A percentile compares a stretch with the other conserved stretches of the same genome.
Evolutionary conservation across 208 protist genomes (phyloP).

Genomic region (Crithidia thermophila): DNA sequence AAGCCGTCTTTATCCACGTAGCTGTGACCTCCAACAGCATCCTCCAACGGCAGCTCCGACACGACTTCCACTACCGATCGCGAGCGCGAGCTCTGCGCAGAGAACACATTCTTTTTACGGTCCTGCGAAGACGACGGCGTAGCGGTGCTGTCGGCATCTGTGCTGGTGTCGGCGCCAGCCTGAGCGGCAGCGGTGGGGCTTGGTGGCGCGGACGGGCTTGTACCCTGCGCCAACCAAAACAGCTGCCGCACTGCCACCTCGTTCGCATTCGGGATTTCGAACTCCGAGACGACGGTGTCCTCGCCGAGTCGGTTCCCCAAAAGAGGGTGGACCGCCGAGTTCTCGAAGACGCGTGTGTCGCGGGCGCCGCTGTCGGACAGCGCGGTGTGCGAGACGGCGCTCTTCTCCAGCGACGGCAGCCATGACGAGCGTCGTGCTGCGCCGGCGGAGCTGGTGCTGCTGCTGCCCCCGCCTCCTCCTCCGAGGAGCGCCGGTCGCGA

Average conservation of each 20-base stretch:
- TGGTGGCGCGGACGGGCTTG: not conserved
- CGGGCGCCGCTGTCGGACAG: no score
- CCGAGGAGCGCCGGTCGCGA: not conserved
- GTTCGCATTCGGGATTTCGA: conserved; percentile 30
- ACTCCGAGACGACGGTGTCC: not conserved
- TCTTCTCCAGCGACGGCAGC: not conserved
- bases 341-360: not conserved
- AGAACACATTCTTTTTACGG: no score
- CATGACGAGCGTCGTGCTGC: not conserved
- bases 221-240: conserved; percentile 10
- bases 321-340: not conserved
- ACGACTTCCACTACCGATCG: not conserved
- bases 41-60: not conserved
- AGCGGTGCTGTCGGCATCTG: no score
- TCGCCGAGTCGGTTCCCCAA: not conserved
- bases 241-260: conserved; percentile 25
- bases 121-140: no score
- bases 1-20: conserved; percentile 7
- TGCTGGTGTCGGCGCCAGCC: no score
- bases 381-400: not conserved
- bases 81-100: no score
- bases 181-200: not conserved
- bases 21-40: not conserved
- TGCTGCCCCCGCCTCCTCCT: no score
- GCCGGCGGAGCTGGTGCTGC: no score